Conservation (phyloP, 305 asterid species). For the Fraxinus sp. region DNA sequence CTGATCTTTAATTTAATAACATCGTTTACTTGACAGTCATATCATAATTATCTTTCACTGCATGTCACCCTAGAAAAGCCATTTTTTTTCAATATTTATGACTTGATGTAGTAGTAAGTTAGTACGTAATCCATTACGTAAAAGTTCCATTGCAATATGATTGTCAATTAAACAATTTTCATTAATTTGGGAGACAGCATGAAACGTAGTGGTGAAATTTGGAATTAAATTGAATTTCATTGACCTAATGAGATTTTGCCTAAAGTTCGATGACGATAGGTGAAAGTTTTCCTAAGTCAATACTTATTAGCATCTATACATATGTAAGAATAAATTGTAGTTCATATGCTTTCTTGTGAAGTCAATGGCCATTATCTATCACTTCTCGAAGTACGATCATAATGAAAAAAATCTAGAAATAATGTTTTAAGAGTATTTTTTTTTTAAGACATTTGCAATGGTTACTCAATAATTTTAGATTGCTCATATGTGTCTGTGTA, state of each 20-base stretch:
- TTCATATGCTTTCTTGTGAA: background rate
- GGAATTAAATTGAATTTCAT: background rate
- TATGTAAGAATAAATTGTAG: background rate
- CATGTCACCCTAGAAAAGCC: background rate
- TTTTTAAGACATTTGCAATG: constrained; percentile 2
- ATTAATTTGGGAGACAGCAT: background rate
- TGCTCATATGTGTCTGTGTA: background rate
- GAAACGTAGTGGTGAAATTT: background rate
- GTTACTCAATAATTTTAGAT: background rate
- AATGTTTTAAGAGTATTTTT: background rate
- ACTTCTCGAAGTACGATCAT: background rate
- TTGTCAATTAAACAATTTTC: background rate
- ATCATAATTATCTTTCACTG: too few relatives aligned
- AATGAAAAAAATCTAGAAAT: background rate
- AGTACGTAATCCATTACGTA: background rate
- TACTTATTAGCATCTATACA: background rate
- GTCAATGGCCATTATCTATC: background rate
- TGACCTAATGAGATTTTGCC: background rate
- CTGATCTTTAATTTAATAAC: background rate
- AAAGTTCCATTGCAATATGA: background rate
- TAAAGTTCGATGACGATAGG: background rate
- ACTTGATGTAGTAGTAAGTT: background rate
- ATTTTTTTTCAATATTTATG: background rate
- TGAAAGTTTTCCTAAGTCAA: background rate
- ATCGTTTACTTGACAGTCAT: background rate